Evolutionary conservation across 2,329 filamentous ascomycete species (phyloP), one percentile per base, ranked within the genome.

Genomic region (Botrytis fabae): DNA sequence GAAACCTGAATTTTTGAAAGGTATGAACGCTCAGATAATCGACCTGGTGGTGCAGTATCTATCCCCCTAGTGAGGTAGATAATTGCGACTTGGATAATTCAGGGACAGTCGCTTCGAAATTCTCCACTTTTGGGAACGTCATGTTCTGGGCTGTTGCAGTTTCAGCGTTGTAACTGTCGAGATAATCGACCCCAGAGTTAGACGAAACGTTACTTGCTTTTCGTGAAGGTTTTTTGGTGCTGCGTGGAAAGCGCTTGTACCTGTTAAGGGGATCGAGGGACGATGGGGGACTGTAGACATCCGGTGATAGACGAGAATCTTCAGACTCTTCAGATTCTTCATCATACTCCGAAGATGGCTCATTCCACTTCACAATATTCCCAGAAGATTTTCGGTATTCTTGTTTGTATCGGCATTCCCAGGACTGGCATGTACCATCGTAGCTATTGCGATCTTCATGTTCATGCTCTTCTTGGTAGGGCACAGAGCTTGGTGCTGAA

Each of bases 401-500:
- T 20, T 71, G 18, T 42, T 44, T 71, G 42, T 71, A 71, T 35
- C 61, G 70, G 20, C 44, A 38, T 59, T 71, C 70, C 70, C 70
- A 71, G 16, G 70, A 71, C 18, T 42, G 46, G 18, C 46, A 66
- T n/a, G 38, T 71, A 66, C 35, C 61, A 66, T 57, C 61, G 20
- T 32, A 54, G 42, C 35, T 59, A 57, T 69, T 32, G 38, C 65
- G 65, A 32, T 25, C 20, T 22, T 44, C 25, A 32, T 42, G 48
- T 32, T 44, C n/a, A 32, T 42, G n/a, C 22, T 44, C 48, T n/a
- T 20, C 40, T n/a, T 44, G 38, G n/a, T 16, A 65, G 28, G 22
- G 44, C 42, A 35, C 44, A 25, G 63, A 48, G 32, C 20, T 35
- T n/a, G 25, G 20, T 38, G 28, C 28, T 10, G 28, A 38, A 38